Percentiles rank a stretch among this genome's conserved stretches.
Conservation (phyloP, 352 stramenopile genomes). For the Elongisporangium senticosum region DNA sequence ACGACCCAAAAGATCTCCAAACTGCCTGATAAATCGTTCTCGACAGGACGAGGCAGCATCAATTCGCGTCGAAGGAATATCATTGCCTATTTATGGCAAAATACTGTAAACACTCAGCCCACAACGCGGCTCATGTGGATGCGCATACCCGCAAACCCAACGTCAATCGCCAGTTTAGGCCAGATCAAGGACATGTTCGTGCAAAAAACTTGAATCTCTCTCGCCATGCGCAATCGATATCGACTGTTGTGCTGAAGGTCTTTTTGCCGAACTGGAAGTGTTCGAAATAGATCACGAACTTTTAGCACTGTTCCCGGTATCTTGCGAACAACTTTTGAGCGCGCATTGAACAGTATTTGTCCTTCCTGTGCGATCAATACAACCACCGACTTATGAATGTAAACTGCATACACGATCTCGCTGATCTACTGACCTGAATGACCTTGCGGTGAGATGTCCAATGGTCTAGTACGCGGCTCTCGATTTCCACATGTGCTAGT, state of each 20-base stretch:
- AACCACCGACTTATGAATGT: neutral
- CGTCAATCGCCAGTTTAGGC: conserved; percentile 51
- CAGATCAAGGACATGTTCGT: conserved; percentile 66
- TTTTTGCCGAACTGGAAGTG: conserved; percentile 48
- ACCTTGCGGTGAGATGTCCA: conserved; percentile 70
- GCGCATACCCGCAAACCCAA: conserved; percentile 36
- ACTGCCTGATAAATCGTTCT: conserved; percentile 34
- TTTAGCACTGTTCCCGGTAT: conserved; percentile 41
- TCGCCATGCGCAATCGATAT: conserved; percentile 25
- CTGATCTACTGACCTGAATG: conserved; percentile 31
- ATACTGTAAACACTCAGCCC: neutral
- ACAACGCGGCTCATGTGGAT: neutral
- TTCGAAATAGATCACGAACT: conserved; percentile 49
- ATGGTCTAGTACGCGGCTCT: conserved; percentile 43
- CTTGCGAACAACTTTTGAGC: conserved; percentile 26
- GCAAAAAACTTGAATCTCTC: conserved; percentile 42
- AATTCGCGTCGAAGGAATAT: conserved; percentile 13
- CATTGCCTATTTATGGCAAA: conserved; percentile 9
- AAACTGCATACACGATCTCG: neutral
- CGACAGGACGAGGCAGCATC: conserved; percentile 18
- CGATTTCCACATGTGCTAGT: conserved; percentile 50
- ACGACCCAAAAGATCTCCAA: conserved; percentile 33
- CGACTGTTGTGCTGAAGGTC: conserved; percentile 31
- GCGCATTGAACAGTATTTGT: conserved; percentile 51
- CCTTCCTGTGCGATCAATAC: conserved; percentile 26